A percentile compares a stretch with the other conserved stretches of the same genome.
phyloP scores from a whole-genome alignment of 2,329 filamentous ascomycete species.

The Beauveria rudraprayagi region DNA sequence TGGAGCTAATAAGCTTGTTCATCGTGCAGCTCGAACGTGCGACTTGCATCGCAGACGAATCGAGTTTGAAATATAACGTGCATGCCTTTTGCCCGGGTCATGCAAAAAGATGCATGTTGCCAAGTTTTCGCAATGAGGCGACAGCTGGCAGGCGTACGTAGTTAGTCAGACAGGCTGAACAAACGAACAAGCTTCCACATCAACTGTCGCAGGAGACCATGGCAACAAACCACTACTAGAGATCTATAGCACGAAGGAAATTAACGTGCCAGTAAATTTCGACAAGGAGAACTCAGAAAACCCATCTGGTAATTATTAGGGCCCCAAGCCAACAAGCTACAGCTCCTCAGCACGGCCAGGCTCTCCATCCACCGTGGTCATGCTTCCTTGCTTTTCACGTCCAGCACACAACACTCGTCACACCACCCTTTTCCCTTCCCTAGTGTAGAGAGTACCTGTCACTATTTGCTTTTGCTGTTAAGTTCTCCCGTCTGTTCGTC shows the following conservation, averaged over 20 bases:
- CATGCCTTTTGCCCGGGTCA: background rate
- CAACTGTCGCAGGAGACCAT: background rate
- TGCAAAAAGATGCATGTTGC: background rate
- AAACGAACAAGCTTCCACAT: background rate
- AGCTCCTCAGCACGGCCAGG: background rate
- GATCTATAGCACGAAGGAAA: background rate
- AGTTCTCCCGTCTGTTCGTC: constrained; percentile 7
- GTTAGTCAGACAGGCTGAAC: background rate
- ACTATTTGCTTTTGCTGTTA: constrained; percentile 5
- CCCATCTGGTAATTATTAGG: background rate
- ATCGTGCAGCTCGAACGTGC: background rate
- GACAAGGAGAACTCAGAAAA: background rate
- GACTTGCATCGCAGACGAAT: constrained; percentile 1
- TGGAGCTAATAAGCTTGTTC: background rate
- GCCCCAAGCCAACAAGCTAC: background rate
- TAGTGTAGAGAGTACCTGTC: background rate
- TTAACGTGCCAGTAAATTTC: background rate
- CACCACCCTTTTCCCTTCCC: background rate
- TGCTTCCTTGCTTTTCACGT: background rate
- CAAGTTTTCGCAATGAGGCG: background rate
- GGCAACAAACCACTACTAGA: background rate
- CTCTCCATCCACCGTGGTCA: background rate
- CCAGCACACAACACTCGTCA: background rate
- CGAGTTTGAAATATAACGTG: constrained; percentile 1
- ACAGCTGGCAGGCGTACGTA: background rate